A percentile compares a stretch with the other conserved stretches of the same genome.
Evolutionary conservation across 2,329 filamentous ascomycete species (phyloP).

Genomic region (Elsinoe perseae): DNA sequence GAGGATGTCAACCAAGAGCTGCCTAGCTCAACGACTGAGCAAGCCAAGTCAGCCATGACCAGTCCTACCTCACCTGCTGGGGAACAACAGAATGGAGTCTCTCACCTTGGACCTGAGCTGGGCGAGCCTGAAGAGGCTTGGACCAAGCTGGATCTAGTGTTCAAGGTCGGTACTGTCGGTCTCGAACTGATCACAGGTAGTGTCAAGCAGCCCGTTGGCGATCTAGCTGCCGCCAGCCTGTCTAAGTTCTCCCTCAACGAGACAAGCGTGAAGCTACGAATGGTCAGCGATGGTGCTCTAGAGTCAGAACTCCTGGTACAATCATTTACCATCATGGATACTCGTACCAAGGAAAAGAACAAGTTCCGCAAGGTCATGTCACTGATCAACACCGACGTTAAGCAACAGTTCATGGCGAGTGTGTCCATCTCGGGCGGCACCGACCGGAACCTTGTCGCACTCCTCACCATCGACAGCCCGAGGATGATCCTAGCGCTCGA

Average conservation of each 20-base stretch:
- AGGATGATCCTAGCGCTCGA: constrained; percentile 91
- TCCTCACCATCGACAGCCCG: constrained; percentile 91
- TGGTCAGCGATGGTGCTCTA: constrained; percentile 84
- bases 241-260: constrained; percentile 93
- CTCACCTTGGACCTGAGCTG: constrained; percentile 54
- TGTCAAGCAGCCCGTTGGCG: constrained; percentile 67
- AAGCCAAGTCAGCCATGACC: constrained; percentile 43
- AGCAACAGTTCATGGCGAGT: constrained; percentile 96
- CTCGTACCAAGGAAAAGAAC: constrained; percentile 78
- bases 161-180: constrained; percentile 79
- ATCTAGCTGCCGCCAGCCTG: constrained; percentile 70
- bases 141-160: constrained; percentile 89
- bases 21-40: constrained; percentile 46
- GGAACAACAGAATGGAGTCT: constrained; percentile 11
- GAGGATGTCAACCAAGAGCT: constrained; percentile 70
- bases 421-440: constrained; percentile 82
- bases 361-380: constrained; percentile 99
- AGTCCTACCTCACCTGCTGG: constrained; percentile 31
- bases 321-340: constrained; percentile 91
- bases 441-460: constrained; percentile 74
- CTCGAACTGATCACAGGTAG: constrained; percentile 76
- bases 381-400: constrained; percentile 82
- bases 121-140: constrained; percentile 62
- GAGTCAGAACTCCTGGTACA: constrained; percentile 91
- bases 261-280: constrained; percentile 81